Evolutionary conservation across 179 eudicot species (phyloP).

Genomic region (Actinidia arguta): DNA sequence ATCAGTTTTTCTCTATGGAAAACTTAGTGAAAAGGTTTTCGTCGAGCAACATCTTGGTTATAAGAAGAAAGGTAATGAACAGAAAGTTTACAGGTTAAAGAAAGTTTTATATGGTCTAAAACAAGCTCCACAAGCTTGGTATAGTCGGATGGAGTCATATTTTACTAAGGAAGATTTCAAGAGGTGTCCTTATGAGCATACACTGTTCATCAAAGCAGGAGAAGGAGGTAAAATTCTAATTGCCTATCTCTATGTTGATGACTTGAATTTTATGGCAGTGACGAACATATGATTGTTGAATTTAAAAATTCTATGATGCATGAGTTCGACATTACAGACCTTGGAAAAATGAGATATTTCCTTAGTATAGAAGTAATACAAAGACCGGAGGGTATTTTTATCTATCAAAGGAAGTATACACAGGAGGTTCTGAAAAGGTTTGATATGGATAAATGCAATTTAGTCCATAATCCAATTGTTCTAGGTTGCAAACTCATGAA

Average conservation of each 20-base stretch:
- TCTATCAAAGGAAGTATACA: not conserved
- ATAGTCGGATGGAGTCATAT: not conserved
- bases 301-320: not conserved
- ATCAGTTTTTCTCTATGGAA: not conserved
- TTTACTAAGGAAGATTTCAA: not conserved
- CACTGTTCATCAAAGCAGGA: not conserved
- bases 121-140: not conserved
- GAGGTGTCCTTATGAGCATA: not conserved
- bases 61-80: not conserved
- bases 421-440: not conserved
- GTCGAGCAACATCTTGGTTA: not conserved
- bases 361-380: not conserved
- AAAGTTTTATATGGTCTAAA: not conserved
- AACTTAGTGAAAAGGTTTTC: not conserved
- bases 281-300: not conserved
- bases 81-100: not conserved
- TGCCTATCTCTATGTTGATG: not conserved
- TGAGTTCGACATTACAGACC: not conserved
- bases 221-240: not conserved
- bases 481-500: not conserved
- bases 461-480: not conserved
- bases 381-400: not conserved
- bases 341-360: conserved; percentile 8
- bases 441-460: not conserved
- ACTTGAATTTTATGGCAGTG: not conserved